phyloP scores from a whole-genome alignment of 352 stramenopile genomes.

The Aphanomyces euteiches region DNA sequence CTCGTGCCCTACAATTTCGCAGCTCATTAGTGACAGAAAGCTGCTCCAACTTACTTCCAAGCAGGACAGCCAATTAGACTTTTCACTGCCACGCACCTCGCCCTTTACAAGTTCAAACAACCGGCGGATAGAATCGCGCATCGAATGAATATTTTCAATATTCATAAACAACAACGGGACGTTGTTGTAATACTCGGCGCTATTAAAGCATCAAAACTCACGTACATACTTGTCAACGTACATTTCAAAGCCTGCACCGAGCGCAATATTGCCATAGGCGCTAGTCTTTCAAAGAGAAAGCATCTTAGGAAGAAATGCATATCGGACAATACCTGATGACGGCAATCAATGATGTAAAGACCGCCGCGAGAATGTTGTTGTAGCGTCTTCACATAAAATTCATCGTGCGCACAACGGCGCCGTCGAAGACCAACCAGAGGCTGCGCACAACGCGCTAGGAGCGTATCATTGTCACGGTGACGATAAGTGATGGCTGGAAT shows the following conservation, averaged over 20 bases:
- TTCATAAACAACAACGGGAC: constrained; percentile 79
- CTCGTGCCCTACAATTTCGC: constrained; percentile 45
- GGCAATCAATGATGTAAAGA: constrained; percentile 74
- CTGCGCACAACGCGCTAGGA: constrained; percentile 92
- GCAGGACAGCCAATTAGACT: constrained; percentile 73
- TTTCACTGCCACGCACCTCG: constrained; percentile 71
- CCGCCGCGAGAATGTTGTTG: constrained; percentile 54
- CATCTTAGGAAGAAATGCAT: not conserved
- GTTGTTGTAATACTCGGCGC: constrained; percentile 76
- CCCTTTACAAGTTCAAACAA: constrained; percentile 83
- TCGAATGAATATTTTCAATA: constrained; percentile 92
- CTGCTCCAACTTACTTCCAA: constrained; percentile 49
- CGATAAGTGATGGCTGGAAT: constrained; percentile 91
- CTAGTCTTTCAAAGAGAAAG: constrained; percentile 45
- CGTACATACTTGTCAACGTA: constrained; percentile 42
- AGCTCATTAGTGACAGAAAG: not conserved
- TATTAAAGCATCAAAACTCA: constrained; percentile 39
- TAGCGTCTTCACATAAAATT: constrained; percentile 69
- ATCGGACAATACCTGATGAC: constrained; percentile 49
- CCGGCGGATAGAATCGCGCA: constrained; percentile 81
- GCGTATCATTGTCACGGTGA: constrained; percentile 76
- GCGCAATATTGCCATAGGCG: constrained; percentile 74
- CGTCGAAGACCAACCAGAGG: constrained; percentile 92
- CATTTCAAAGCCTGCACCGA: constrained; percentile 83
- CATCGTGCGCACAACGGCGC: constrained; percentile 89